Base-by-base conservation (phyloP, 2,329 filamentous ascomycete species). In the Trichoderma sp. region DNA sequence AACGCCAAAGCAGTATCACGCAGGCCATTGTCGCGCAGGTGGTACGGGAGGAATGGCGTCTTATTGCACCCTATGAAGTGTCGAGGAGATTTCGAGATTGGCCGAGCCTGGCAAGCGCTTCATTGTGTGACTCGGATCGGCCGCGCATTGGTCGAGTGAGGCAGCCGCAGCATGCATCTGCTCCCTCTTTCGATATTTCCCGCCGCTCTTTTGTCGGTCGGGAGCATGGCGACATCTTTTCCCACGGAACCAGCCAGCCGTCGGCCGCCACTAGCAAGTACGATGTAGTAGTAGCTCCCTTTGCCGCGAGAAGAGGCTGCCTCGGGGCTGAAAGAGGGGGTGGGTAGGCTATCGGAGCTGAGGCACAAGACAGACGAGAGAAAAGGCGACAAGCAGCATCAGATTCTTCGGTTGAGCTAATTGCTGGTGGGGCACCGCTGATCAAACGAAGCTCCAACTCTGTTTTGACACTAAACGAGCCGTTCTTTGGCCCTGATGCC, bases 241-340 rank as follows among this genome's bases (percentile, higher is more conserved):
- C 10, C n/a, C 21, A 49, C n/a, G n/a, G 32, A 39, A 39, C n/a
- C 28, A 49, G 28, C 37, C 5, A 14, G 24, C 63, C 28, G 49
- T 66, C 54, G 39, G 52, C 63, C 54, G 54, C 63, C 63, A 54
- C 63, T 66, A 58, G 26, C 54, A 66, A 14, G 39, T n/a, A n/a
- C n/a, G n/a, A n/a, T n/a, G n/a, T n/a, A n/a, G n/a, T 16, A 59
- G 46, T 66, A 26, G 63, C 14, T 58, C 43, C 14, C 26, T 26
- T 32, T 26, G 24, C 54, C 39, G 54, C 16, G 26, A 26, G 61
- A 46, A 34, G 61, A 32, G 58, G 63, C 32, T 52, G 51, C 56
- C 46, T 66, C 52, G 60, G 61, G 51, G 68, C 68, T 69, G 67
- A 66, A 65, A 43, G 59, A 52, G 60, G 67, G 66, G 46, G 60